phyloP scores from a whole-genome alignment of 2,329 filamentous ascomycete species.

The Fonsecaea multimorphosa region DNA sequence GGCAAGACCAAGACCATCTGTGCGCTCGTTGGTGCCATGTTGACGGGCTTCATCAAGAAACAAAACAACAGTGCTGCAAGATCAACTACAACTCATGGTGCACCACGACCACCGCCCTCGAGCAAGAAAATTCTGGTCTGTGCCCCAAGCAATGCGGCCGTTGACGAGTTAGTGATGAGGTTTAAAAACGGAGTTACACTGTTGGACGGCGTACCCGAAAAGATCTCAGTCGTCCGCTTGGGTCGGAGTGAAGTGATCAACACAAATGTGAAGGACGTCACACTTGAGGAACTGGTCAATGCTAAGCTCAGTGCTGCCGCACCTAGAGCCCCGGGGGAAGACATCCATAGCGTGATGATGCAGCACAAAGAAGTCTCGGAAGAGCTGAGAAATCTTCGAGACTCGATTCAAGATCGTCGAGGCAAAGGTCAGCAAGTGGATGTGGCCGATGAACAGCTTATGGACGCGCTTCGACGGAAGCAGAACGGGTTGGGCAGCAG shows the following conservation, averaged over 20 bases:
- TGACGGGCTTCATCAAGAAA: slow-evolving; percentile 65
- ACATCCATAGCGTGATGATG: slow-evolving; percentile 71
- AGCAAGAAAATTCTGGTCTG: slow-evolving; percentile 92
- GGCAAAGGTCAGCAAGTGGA: slow-evolving; percentile 55
- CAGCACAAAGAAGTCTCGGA: slow-evolving; percentile 67
- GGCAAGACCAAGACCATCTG: slow-evolving; percentile 99
- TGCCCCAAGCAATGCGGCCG: slow-evolving; percentile 97
- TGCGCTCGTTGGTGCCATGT: slow-evolving; percentile 87
- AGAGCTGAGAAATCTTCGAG: slow-evolving; percentile 72
- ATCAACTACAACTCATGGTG: slow-evolving; percentile 42
- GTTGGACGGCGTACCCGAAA: slow-evolving; percentile 71
- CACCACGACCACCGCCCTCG: slow-evolving; percentile 45
- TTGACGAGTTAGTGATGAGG: slow-evolving; percentile 93
- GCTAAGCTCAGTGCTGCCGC: slow-evolving; percentile 63
- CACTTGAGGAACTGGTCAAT: slow-evolving; percentile 88
- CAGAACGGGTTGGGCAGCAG: slow-evolving; percentile 77
- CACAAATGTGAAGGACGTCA: slow-evolving; percentile 84
- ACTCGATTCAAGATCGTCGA: slow-evolving; percentile 72
- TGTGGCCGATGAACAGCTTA: slow-evolving; percentile 70
- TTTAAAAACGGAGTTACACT: slow-evolving; percentile 87
- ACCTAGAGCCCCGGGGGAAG: slow-evolving; percentile 54
- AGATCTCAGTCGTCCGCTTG: slow-evolving; percentile 85
- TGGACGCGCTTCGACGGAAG: slow-evolving; percentile 76
- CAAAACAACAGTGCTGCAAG: slow-evolving; percentile 54
- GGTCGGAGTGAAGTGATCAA: slow-evolving; percentile 94